A percentile compares a stretch with the other conserved stretches of the same genome.
phyloP scores from a whole-genome alignment of 1,284 basidiomycete genomes.

The Apiotrichum siamense region DNA sequence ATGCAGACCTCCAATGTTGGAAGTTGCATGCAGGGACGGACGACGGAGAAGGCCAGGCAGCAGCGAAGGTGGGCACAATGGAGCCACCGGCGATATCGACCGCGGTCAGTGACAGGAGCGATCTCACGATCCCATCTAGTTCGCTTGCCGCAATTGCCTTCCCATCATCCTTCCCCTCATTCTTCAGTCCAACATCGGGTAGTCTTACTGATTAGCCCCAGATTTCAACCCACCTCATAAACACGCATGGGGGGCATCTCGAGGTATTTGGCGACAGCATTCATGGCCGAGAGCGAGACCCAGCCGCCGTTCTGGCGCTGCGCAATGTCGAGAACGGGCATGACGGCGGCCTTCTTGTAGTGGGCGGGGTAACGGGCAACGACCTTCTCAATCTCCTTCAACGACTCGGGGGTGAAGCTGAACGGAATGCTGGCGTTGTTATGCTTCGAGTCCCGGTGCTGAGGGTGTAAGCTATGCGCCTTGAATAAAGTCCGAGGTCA shows the following conservation, averaged over 20 bases:
- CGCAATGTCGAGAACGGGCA: slow-evolving; percentile 91
- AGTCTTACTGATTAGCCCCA: too few species aligned
- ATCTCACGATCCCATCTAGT: too few species aligned
- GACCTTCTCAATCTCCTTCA: slow-evolving; percentile 79
- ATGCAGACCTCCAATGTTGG: too few species aligned
- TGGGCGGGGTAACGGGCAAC: slow-evolving; percentile 90
- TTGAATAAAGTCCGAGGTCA: too few species aligned
- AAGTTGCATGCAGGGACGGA: too few species aligned
- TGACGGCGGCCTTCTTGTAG: slow-evolving; percentile 96
- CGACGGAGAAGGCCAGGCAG: too few species aligned
- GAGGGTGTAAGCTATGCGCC: slow-evolving; percentile 4
- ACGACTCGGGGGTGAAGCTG: slow-evolving; percentile 72
- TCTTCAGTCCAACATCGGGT: background rate
- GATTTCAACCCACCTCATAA: slow-evolving; percentile 67
- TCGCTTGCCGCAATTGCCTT: too few species aligned
- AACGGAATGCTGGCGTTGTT: slow-evolving; percentile 94
- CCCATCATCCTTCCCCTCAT: background rate
- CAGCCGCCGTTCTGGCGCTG: slow-evolving; percentile 98
- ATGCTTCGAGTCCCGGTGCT: slow-evolving; percentile 91
- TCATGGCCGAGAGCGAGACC: slow-evolving; percentile 99
- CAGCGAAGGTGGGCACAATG: too few species aligned
- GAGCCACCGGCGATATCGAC: too few species aligned
- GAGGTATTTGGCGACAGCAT: slow-evolving; percentile 85
- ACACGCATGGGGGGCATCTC: slow-evolving; percentile 98
- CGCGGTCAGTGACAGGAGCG: too few species aligned